Base-by-base conservation (phyloP, 176 grass and related monocot genomes). In the Juncus inflexus region DNA sequence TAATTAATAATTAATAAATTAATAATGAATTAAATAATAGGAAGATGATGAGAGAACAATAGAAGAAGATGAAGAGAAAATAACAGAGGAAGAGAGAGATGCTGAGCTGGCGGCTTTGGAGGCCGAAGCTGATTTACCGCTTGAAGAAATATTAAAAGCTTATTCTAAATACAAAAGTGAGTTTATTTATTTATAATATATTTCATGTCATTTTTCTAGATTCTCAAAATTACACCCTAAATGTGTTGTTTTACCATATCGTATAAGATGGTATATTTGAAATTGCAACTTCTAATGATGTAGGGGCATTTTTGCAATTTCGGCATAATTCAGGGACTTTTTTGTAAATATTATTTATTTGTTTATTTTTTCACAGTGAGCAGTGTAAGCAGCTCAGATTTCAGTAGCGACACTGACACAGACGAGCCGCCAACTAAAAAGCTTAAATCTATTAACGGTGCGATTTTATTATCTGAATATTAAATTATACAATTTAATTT, bases 31-130 rank as follows among this genome's bases (percentile, higher is more conserved):
- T 11, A 9, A 69, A 69, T 56, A 52, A 42, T 78, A 99, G 95
- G 85, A 82, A 83, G 95, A 99, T 84, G 95, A 99, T 60, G 95
- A 92, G 38, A 67, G 6, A 50, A 90, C 89, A 37, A 86, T 99
- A 42, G 95, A 92, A 43, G 85, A 84, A 41, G 95, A 99, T 80
- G 95, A 99, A 83, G 95, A 85, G 81, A 83, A 83, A 77, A 92
- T 99, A 42, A 99, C 83, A 2, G 80, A 90, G 56, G 77, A 78
- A 60, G 88, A 99, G 61, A 73, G 86, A 53, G 84, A 68, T 61
- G 89, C 91, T 62, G 95, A 99, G 79, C 63, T 99, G 70, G 69
- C 72, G 64, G 83, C 80, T 79, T 90, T 94, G 72, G 65, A 99
- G 64, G 85, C 80, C 62, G 89, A 99, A 94, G 89, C 89, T 74